A percentile compares a stretch with the other conserved stretches of the same genome.
These are phyloP conservation scores for Penicillium sp. DNA, from an alignment of 2,329 filamentous ascomycete genomes.

Conservation along the genomic window DNA sequence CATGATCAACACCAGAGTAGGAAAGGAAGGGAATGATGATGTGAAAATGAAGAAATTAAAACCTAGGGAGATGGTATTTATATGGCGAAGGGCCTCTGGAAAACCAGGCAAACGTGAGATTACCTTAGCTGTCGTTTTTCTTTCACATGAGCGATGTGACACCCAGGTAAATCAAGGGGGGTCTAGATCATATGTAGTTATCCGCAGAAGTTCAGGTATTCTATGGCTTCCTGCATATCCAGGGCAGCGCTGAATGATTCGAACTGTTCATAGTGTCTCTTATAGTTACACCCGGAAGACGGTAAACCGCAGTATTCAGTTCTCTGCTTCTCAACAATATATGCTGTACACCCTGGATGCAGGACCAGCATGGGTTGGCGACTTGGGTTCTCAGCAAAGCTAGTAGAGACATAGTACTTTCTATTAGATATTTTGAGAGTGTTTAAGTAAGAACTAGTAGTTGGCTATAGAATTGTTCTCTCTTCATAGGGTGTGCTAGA, in stretches of 20 bases:
- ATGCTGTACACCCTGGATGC: neutral
- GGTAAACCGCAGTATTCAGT: neutral
- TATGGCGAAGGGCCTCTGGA: neutral
- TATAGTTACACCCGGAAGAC: neutral
- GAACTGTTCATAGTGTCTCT: neutral
- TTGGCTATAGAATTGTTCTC: no score
- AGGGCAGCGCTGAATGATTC: neutral
- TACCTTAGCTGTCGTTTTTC: neutral
- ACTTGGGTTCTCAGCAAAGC: no score
- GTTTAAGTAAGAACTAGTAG: no score
- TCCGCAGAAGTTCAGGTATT: neutral
- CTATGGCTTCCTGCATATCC: neutral
- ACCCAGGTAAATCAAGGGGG: neutral
- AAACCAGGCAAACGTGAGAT: neutral
- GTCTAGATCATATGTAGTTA: neutral
- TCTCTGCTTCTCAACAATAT: neutral
- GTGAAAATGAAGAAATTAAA: neutral
- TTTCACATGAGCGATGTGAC: neutral
- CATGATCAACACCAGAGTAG: neutral
- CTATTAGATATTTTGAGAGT: no score
- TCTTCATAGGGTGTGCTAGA: no score
- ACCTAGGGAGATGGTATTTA: neutral
- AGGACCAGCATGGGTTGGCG: neutral
- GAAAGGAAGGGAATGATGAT: neutral
- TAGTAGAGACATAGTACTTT: no score